Percentiles rank a stretch among this genome's conserved stretches.
phyloP scores from a whole-genome alignment of 768 basidiomycete species.

The Lentinula lateritia region DNA sequence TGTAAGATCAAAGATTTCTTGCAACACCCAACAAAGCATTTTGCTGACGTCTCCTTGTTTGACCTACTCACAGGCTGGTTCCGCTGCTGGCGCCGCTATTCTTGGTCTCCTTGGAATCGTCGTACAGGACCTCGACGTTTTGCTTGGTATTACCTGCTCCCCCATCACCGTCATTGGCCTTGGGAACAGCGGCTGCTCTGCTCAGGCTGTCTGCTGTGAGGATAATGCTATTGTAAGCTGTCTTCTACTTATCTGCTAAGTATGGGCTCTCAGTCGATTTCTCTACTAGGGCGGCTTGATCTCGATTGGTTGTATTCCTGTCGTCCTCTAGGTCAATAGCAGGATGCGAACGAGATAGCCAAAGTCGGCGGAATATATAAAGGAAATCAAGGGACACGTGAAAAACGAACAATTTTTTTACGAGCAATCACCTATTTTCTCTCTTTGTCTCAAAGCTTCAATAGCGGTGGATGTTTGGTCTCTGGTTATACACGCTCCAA shows the following conservation, averaged over 20 bases:
- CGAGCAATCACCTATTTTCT: too few species aligned
- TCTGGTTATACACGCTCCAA: too few species aligned
- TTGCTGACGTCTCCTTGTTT: neutral
- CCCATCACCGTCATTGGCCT: constrained; percentile 7
- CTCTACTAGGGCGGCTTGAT: neutral
- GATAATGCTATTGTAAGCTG: neutral
- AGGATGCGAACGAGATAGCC: neutral
- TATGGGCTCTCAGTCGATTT: neutral
- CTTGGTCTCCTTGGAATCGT: constrained; percentile 8
- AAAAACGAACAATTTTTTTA: too few species aligned
- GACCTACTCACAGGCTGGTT: neutral
- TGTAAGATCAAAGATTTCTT: neutral
- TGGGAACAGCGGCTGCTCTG: neutral
- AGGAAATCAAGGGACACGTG: too few species aligned
- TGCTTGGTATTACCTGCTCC: constrained; percentile 2
- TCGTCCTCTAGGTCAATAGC: neutral
- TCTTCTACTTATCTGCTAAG: neutral
- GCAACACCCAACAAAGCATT: neutral
- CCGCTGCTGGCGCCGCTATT: neutral
- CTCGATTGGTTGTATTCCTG: neutral
- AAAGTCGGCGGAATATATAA: neutral
- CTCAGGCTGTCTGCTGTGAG: neutral
- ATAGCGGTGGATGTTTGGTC: too few species aligned
- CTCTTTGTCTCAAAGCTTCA: too few species aligned
- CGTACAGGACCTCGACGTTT: neutral